Evolutionary conservation across 2,329 filamentous ascomycete genomes (phyloP), one percentile per base, ranked within the genome.

Genomic region (Xylaria sp.): DNA sequence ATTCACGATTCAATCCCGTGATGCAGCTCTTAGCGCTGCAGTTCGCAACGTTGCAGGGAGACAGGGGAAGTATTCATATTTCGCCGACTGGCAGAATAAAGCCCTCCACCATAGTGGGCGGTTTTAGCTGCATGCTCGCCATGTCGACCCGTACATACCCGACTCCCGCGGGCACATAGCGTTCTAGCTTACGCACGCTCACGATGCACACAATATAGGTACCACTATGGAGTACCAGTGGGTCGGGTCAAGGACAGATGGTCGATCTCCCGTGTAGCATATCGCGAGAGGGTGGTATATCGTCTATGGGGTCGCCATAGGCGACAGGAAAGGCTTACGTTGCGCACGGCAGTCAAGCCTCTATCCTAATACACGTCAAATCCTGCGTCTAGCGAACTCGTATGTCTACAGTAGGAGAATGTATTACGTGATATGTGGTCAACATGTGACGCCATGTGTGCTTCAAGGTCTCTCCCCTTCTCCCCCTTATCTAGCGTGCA

Each of bases 341-440:
- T 33, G 47, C n/a, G 41, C 17, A 17, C 43, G 33, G n/a, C 15
- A 23, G 49, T 37, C 25, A 43, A 47, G 38, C 15, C 31, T 33
- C 23, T 3, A 35, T 10, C 17, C n/a, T 6, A n/a, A 17, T 19
- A 31, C 17, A 59, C 9, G 29, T 10, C 10, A 31, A 54, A 48
- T 31, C 35, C 21, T 21, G n/a, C 46, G 41, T 27, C 59, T 47
- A 37, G 37, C 27, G 17, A 35, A 41, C 43, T 7, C 40, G 59
- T 33, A 49, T 21, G 31, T 31, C 23, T 41, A n/a, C n/a, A n/a
- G n/a, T n/a, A 47, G 44, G 37, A 54, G 49, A 54, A 59, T 49
- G 44, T 38, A 38, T 51, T 59, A 54, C 40, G 23, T 19, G 44
- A 52, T 41, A 21, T 54, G 33, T 38, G 43, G 47, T 38, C 6